phyloP scores from a whole-genome alignment of 228 moss, liverwort and hornwort species.

The Sphagnum magellanicum region DNA sequence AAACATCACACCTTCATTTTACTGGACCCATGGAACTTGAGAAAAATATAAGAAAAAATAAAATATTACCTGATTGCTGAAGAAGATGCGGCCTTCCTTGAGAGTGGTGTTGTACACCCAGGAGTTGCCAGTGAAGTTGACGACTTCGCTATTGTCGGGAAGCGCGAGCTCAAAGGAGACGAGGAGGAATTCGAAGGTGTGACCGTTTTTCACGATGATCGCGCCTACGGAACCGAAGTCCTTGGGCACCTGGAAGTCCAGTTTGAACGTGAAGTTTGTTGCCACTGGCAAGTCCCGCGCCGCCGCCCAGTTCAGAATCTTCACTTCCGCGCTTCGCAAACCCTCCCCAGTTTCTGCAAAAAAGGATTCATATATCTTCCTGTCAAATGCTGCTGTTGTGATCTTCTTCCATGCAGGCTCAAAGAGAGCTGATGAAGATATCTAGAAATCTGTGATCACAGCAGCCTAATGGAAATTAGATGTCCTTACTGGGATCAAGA shows the following conservation, averaged over 20 bases:
- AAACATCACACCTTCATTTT: too few species aligned
- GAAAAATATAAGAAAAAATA: too few species aligned
- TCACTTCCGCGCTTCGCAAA: conserved; percentile 35
- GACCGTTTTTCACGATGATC: conserved; percentile 61
- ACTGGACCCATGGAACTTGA: too few species aligned
- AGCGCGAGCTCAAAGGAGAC: conserved; percentile 36
- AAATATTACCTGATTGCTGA: conserved; percentile 59
- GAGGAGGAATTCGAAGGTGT: conserved; percentile 70
- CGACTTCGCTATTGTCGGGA: conserved; percentile 17
- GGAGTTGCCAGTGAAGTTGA: conserved; percentile 51
- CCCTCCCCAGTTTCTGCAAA: conserved; percentile 50
- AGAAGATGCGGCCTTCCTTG: conserved; percentile 49
- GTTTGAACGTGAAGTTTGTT: conserved; percentile 41
- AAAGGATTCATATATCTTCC: too few species aligned
- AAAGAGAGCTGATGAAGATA: too few species aligned
- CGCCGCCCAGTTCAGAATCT: conserved; percentile 46
- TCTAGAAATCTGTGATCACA: too few species aligned
- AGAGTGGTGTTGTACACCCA: conserved; percentile 54
- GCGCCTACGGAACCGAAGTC: conserved; percentile 75
- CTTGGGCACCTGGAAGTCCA: conserved; percentile 42
- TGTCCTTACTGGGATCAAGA: conserved; percentile 52
- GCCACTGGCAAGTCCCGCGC: conserved; percentile 30
- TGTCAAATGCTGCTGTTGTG: too few species aligned
- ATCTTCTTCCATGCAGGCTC: too few species aligned
- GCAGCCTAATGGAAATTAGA: background rate